A percentile compares a stretch with the other conserved stretches of the same genome.
phyloP scores from a whole-genome alignment of 2,329 filamentous ascomycete genomes.

The Pezicula radicicola region DNA sequence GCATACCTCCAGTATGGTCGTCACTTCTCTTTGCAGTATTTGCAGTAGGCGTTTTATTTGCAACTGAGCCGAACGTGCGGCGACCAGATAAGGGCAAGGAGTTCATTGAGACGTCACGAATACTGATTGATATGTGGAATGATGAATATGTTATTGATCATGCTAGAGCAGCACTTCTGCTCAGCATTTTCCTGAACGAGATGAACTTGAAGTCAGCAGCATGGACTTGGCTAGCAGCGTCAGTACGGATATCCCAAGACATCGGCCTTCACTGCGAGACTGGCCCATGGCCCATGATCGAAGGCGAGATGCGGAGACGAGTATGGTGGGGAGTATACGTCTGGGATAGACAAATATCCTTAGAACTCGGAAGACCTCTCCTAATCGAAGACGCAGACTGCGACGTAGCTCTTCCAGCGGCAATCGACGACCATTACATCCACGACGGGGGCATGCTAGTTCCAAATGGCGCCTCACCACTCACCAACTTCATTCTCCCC shows the following conservation, averaged over 20 bases:
- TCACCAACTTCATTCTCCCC: slow-evolving; percentile 71
- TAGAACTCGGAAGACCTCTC: slow-evolving; percentile 78
- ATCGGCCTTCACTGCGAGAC: slow-evolving; percentile 76
- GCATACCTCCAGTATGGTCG: slow-evolving; percentile 66
- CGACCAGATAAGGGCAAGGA: slow-evolving; percentile 55
- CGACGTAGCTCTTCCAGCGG: slow-evolving; percentile 75
- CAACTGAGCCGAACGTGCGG: slow-evolving; percentile 51
- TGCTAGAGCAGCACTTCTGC: slow-evolving; percentile 67
- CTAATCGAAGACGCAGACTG: slow-evolving; percentile 87
- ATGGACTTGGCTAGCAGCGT: slow-evolving; percentile 80
- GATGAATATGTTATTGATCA: slow-evolving; percentile 76
- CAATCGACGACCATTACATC: slow-evolving; percentile 78
- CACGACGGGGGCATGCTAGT: slow-evolving; percentile 53
- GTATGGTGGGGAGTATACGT: slow-evolving; percentile 96
- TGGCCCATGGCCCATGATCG: slow-evolving; percentile 69
- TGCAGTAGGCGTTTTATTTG: slow-evolving; percentile 78
- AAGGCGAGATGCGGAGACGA: slow-evolving; percentile 80
- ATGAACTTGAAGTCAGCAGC: slow-evolving; percentile 82
- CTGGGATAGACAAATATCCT: slow-evolving; percentile 75
- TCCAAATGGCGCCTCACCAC: slow-evolving; percentile 48
- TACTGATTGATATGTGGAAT: slow-evolving; percentile 75
- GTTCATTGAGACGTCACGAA: slow-evolving; percentile 69
- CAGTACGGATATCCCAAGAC: slow-evolving; percentile 79
- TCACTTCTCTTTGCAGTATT: slow-evolving; percentile 81
- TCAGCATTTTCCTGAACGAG: slow-evolving; percentile 79